A percentile compares a stretch with the other conserved stretches of the same genome.
phyloP scores from a whole-genome alignment of 1,284 basidiomycete species.

The Thelephora terrestris region DNA sequence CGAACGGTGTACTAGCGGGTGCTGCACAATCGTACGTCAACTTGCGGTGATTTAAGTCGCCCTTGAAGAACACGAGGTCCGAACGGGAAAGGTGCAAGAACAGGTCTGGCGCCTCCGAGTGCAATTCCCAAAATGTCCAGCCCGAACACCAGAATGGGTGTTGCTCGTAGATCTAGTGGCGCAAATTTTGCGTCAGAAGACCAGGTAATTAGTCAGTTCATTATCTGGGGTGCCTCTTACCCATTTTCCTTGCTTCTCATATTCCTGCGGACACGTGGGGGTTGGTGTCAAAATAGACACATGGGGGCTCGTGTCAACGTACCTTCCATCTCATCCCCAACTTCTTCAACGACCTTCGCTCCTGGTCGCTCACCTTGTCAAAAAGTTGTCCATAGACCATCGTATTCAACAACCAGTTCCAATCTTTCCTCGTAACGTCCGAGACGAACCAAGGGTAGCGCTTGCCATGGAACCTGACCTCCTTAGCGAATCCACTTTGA shows the following conservation, averaged over 20 bases:
- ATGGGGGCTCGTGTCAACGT: conserved; percentile 5
- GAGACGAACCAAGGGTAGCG: conserved; percentile 90
- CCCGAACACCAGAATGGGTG: conserved; percentile 98
- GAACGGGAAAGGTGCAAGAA: conserved; percentile 88
- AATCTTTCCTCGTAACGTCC: conserved; percentile 96
- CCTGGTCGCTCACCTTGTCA: conserved; percentile 68
- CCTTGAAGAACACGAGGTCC: conserved; percentile 94
- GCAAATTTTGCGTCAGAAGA: too few species aligned
- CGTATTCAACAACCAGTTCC: conserved; percentile 87
- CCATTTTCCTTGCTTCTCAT: conserved; percentile 90
- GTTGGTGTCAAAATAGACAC: conserved; percentile 1
- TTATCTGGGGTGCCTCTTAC: conserved; percentile 22
- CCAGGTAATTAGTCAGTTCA: too few species aligned
- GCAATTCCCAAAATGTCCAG: conserved; percentile 92
- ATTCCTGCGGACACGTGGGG: conserved; percentile 46
- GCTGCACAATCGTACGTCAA: conserved; percentile 91
- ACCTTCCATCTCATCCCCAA: conserved; percentile 91
- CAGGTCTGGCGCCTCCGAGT: conserved; percentile 84
- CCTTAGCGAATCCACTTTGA: conserved; percentile 79
- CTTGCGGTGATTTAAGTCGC: conserved; percentile 69
- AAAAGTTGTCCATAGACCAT: conserved; percentile 87
- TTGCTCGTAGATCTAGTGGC: conserved; percentile 59
- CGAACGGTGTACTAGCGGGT: conserved; percentile 85
- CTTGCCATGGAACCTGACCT: conserved; percentile 91
- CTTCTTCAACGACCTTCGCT: conserved; percentile 73